Evolutionary conservation across 306 rosid species (phyloP).

Genomic region (Sesbania bispinosa): DNA sequence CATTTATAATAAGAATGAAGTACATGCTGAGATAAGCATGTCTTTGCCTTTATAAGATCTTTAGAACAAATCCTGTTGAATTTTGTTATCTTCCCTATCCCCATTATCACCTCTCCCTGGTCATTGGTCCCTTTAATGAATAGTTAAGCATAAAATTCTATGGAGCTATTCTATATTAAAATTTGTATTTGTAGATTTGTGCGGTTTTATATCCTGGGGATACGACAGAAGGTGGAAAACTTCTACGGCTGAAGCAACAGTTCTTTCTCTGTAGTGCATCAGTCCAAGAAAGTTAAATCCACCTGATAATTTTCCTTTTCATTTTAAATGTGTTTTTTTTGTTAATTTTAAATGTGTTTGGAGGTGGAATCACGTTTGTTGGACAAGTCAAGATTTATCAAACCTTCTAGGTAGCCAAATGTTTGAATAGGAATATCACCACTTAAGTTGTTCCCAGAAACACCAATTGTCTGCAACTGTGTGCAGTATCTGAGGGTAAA

Average conservation of each 20-base stretch:
- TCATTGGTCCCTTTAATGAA: no score
- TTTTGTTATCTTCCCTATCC: neutral
- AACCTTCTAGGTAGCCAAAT: neutral
- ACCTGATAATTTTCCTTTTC: neutral
- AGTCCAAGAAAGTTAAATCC: constrained; percentile 63
- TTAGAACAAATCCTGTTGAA: constrained; percentile 8
- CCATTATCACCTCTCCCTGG: no score
- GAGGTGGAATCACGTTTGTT: no score
- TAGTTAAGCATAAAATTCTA: no score
- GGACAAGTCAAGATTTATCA: neutral
- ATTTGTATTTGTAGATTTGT: constrained; percentile 71
- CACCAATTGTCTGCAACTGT: neutral
- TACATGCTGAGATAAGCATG: neutral
- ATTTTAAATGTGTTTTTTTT: no score
- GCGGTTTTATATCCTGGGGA: constrained; percentile 98
- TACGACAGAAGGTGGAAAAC: constrained; percentile 96
- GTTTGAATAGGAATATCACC: constrained; percentile 17
- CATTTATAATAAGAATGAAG: neutral
- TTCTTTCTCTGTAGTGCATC: constrained; percentile 99
- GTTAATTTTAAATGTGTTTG: no score
- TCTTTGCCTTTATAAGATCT: neutral
- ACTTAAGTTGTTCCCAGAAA: neutral
- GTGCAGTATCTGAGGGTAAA: neutral
- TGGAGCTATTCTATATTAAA: neutral
- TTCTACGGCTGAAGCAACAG: constrained; percentile 90